phyloP scores from a whole-genome alignment of 345 rosid species.

The Brassica nigra region DNA sequence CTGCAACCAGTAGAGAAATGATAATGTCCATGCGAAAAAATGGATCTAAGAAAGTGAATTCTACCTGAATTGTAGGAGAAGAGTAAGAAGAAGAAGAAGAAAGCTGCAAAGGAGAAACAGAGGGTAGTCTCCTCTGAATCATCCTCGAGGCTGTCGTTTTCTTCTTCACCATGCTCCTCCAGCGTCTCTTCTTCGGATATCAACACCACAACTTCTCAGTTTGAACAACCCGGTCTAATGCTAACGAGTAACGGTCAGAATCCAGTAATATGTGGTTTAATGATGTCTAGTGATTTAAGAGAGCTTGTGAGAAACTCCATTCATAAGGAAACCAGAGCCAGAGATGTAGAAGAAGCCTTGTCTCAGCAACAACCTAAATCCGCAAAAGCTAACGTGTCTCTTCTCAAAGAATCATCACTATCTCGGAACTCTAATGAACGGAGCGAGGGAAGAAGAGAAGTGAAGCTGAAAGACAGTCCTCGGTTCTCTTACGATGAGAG shows the following conservation, averaged over 20 bases:
- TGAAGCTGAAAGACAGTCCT: slow-evolving; percentile 57
- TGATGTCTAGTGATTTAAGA: slow-evolving; percentile 52
- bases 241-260: slow-evolving; percentile 38
- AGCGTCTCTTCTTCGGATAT: slow-evolving; percentile 69
- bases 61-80: slow-evolving; percentile 45
- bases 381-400: slow-evolving; percentile 47
- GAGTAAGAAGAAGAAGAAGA: slow-evolving; percentile 45
- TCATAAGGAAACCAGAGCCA: slow-evolving; percentile 61
- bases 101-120: slow-evolving; percentile 54
- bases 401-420: slow-evolving; percentile 53
- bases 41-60: not conserved
- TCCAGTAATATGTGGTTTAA: slow-evolving; percentile 28
- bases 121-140: slow-evolving; percentile 63
- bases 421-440: slow-evolving; percentile 43
- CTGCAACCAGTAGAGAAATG: not conserved
- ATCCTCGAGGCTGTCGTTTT: slow-evolving; percentile 58
- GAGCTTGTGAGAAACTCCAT: slow-evolving; percentile 63
- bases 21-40: not conserved
- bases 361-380: slow-evolving; percentile 51
- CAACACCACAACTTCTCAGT: slow-evolving; percentile 51
- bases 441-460: slow-evolving; percentile 43
- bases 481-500: slow-evolving; percentile 89
- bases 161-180: slow-evolving; percentile 80
- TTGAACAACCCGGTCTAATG: slow-evolving; percentile 45
- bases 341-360: slow-evolving; percentile 68